Conservation (phyloP, 2,329 filamentous ascomycete species). For the Colletotrichum sp. region DNA sequence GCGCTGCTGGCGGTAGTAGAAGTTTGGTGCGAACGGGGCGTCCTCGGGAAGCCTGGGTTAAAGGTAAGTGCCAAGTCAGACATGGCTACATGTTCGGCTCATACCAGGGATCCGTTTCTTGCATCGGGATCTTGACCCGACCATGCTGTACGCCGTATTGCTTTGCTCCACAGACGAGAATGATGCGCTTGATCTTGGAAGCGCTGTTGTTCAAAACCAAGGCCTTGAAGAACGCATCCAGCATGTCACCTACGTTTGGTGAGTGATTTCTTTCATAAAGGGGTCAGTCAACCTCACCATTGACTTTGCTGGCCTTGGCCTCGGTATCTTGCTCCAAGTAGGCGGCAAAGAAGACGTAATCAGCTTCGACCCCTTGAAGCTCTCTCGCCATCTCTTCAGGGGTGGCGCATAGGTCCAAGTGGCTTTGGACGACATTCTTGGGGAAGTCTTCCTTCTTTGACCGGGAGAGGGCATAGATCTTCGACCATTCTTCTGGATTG, state of each 20-base stretch:
- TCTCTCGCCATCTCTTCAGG: conserved; percentile 25
- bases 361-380: conserved; percentile 23
- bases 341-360: conserved; percentile 30
- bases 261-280: neutral
- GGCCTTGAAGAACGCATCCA: conserved; percentile 51
- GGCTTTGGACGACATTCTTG: conserved; percentile 20
- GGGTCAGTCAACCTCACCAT: conserved; percentile 19
- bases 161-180: conserved; percentile 54
- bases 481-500: conserved; percentile 23
- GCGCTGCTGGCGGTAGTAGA: conserved; percentile 56
- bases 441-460: conserved; percentile 26
- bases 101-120: conserved; percentile 43
- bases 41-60: conserved; percentile 8
- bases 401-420: conserved; percentile 23
- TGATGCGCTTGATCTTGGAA: conserved; percentile 45
- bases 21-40: conserved; percentile 42
- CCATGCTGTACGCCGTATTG: conserved; percentile 60
- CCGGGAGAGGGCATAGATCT: conserved; percentile 27
- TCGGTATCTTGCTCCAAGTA: conserved; percentile 24
- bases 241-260: conserved; percentile 36
- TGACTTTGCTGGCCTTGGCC: conserved; percentile 27
- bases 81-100: neutral
- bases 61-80: conserved; percentile 33
- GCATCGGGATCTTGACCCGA: conserved; percentile 49
- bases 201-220: conserved; percentile 44